Evolutionary conservation across 495 filamentous ascomycete species (phyloP), one percentile per base, ranked within the genome.

Genomic region (Penicillium robsamsonii): DNA sequence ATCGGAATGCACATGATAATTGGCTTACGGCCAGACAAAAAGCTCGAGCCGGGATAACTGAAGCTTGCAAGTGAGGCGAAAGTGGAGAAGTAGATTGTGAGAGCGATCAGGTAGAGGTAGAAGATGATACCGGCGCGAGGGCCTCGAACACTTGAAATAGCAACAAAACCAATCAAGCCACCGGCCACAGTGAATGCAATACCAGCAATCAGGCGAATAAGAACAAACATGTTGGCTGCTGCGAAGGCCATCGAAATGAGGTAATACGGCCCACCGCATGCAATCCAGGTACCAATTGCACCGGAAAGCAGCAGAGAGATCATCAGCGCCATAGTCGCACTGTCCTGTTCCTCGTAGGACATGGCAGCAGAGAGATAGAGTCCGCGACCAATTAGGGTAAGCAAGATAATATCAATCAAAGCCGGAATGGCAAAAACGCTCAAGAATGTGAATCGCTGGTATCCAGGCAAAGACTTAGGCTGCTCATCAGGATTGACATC

Each of bases 341-440:
- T 80, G 42, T 71, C 69, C 45, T 78, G 75, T 48, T 84, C 80
- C 20, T 70, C 61, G 11, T 61, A 49, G 0, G 68, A 69, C 83
- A 86, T 86, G 57, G 66, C 78, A 12, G 75, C 72, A 30, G 76
- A 84, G 2, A 86, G 69, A 55, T 84, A 86, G 4, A 86, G 65
- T 7, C 83, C 83, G 35, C 81, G 78, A 1, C 82, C 83, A 40
- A 76, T 80, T 35, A 80, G 73, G 3, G 82, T 82, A 13, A 85
- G 71, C 15, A 86, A 59, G 27, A 84, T 51, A 35, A 86, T 83
- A 65, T 86, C 83, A 33, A 86, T 74, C 50, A 86, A 64, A 12
- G 83, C 83, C 1, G 83, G 83, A 47, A 86, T 75, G 4, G 81
- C 81, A 60, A 85, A 86, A 15, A 85, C 79, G 64, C 80, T 79